Base-by-base conservation (phyloP, 345 rosid genomes). In the Hevea brasiliensis region DNA sequence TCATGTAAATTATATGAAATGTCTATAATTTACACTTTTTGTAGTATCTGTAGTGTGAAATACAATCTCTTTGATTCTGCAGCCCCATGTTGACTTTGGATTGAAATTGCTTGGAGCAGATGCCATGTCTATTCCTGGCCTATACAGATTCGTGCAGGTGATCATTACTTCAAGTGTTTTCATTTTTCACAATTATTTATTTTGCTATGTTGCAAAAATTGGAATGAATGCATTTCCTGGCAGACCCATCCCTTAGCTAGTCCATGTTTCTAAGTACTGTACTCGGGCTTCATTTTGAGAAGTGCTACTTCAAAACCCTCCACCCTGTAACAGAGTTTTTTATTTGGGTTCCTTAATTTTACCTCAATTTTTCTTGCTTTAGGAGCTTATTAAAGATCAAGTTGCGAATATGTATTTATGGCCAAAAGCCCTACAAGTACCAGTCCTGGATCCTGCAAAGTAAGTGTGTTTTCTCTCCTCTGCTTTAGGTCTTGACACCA, bases 81-180 rank as follows among this genome's bases (percentile, higher is more conserved):
- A 95, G 99, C 99, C 98, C 29, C 95, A 95, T 74, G 88, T 95
- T 74, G 99, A 95, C 81, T 95, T 95, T 83, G 99, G 99, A 42
- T 83, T 95, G 17, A 95, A 91, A 81, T 85, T 95, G 72, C 73
- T 92, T 37, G 99, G 99, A 69, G 98, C 94, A 68, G 99, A 95
- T 82, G 90, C 87, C 61, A 95, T 95, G 99, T 81, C 99, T 47
- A 95, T 95, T 73, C 99, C 98, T 65, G 98, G 98, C 64, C 89
- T 92, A 72, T 95, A 95, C 87, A 77, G 96, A 81, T 80, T 95
- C 83, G 94, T 89, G 79, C 99, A 95, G 97, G 98, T 94, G 68
- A 68, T 51, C 61, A 15, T 61, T 29, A 24, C 23, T 65, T n/a
- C n/a, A n/a, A n/a, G n/a, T n/a, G n/a, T n/a, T n/a, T n/a, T n/a